A percentile compares a stretch with the other conserved stretches of the same genome.
Conservation (phyloP, 228 moss, liverwort and hornwort species). For the Sphagnum fallax region DNA sequence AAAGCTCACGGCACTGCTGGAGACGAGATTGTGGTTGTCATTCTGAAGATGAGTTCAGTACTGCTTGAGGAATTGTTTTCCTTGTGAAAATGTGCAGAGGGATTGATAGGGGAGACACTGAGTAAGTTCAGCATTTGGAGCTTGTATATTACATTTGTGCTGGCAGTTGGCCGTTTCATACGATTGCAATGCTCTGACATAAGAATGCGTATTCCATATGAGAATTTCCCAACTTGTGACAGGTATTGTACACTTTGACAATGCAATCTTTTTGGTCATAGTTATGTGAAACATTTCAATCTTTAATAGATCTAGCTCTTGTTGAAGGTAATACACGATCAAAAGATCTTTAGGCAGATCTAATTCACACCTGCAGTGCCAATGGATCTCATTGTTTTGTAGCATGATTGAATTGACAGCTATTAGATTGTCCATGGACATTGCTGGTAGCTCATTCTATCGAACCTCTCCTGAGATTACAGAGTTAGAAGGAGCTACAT, state of each 20-base stretch:
- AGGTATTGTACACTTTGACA: constrained; percentile 11
- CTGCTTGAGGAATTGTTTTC: no score
- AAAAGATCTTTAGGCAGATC: no score
- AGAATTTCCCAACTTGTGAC: constrained; percentile 45
- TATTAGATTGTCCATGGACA: no score
- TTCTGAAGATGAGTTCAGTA: no score
- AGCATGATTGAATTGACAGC: no score
- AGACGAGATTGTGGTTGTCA: background rate
- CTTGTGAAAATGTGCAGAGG: constrained; percentile 14
- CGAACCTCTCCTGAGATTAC: no score
- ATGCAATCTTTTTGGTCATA: background rate
- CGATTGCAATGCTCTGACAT: constrained; percentile 46
- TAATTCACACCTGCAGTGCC: no score
- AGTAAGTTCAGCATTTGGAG: constrained; percentile 48
- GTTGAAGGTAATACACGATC: background rate
- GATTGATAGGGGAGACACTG: constrained; percentile 33
- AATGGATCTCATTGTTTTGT: no score
- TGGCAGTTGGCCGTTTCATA: constrained; percentile 44
- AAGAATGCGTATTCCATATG: constrained; percentile 42
- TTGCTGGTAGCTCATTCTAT: no score
- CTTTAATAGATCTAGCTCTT: background rate
- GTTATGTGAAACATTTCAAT: background rate
- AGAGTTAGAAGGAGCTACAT: no score
- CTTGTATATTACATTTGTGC: constrained; percentile 47
- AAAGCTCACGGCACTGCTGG: background rate